Evolutionary conservation across 768 basidiomycete species (phyloP).

Genomic region (Hypholoma sublateritium): DNA sequence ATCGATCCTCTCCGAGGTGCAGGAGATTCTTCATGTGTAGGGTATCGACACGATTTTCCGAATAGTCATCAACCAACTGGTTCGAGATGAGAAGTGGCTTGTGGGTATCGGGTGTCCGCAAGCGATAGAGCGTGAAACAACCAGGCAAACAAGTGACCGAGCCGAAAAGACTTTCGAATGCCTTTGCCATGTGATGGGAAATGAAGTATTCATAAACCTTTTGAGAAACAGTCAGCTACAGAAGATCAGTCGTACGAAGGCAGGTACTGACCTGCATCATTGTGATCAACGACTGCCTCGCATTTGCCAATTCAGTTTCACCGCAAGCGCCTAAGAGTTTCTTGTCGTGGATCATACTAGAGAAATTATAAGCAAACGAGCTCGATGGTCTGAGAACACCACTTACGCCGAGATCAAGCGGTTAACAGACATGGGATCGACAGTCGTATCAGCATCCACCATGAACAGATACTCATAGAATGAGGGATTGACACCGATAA

Average conservation of each 20-base stretch:
- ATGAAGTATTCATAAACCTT: conserved; percentile 99
- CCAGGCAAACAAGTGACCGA: conserved; percentile 98
- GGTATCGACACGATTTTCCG: conserved; percentile 95
- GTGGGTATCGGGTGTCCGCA: conserved; percentile 92
- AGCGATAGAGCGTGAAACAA: conserved; percentile 97
- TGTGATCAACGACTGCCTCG: conserved; percentile 92
- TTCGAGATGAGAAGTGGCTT: conserved; percentile 94
- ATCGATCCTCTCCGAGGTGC: conserved; percentile 98
- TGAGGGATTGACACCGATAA: conserved; percentile 97
- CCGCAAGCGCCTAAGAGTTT: conserved; percentile 93
- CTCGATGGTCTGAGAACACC: neutral
- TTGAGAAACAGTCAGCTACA: conserved; percentile 3
- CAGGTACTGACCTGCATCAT: conserved; percentile 82
- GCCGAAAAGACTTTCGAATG: conserved; percentile 95
- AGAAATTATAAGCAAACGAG: conserved; percentile 4
- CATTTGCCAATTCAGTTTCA: conserved; percentile 89
- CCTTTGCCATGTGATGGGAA: conserved; percentile 98
- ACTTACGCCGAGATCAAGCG: conserved; percentile 91
- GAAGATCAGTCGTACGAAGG: neutral
- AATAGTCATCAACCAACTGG: conserved; percentile 88
- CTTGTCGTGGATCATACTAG: conserved; percentile 95
- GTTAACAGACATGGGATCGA: conserved; percentile 84
- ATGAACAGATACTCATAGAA: conserved; percentile 97
- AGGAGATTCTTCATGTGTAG: conserved; percentile 98
- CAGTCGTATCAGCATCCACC: conserved; percentile 94